Evolutionary conservation across 768 basidiomycete species (phyloP), one percentile per base, ranked within the genome.

Genomic region (Agrocybe pediades): DNA sequence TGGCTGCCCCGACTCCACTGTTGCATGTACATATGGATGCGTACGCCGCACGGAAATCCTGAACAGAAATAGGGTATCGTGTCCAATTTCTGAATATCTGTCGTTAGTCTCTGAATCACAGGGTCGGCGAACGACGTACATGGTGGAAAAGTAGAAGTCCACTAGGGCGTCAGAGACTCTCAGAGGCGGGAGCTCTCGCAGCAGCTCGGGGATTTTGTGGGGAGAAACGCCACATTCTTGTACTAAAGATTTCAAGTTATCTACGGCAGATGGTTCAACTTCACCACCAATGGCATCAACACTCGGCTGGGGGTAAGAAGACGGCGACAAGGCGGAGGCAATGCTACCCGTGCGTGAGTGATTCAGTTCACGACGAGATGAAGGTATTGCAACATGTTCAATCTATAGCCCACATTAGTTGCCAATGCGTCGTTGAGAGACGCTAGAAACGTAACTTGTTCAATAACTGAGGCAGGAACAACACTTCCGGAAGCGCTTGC

Each of bases 191-290:
- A 98, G 79, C 61, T 96, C 94, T 65, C 91, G 86, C 17, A 95
- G 76, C 9, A 98, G 81, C 65, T 96, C 95, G 1, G 88, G 85
- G 41, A 98, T 86, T 69, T 94, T 94, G 56, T 93, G 89, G 1
- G 94, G 91, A 16, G 88, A 84, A 30, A 95, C 92, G 6, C 95
- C 95, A 67, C 91, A 98, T 67, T 98, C 94, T 69, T 90, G 88
- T 30, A 96, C 87, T 29, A 98, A 79, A 41, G 84, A 84, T 65
- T 89, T 88, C 45, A 95, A 72, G 61, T 91, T 94, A 65, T 95
- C 92, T 2, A 84, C 90, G 13, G 92, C 88, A 15, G 79, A 75
- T 9, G 77, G 75, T 57, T 82, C 80, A 23, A 71, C 54, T 41
- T 78, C 80, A 45, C 74, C 73, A 27, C 68, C 77, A 20, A 80